Evolutionary conservation across 164 flowering plant genomes (phyloP).

Genomic region (Amborella trichopoda): DNA sequence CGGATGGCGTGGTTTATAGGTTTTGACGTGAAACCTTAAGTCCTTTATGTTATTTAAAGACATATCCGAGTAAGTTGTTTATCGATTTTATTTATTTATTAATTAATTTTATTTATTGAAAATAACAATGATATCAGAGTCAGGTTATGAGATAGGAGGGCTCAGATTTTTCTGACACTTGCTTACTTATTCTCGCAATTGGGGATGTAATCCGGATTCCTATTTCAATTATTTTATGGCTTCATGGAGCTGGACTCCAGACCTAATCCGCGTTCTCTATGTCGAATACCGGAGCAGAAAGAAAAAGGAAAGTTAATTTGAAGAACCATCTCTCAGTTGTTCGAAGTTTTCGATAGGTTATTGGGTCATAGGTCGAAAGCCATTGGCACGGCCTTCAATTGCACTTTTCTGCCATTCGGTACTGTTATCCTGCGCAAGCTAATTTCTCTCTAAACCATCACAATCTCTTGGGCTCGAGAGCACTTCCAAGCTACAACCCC

Average conservation of each 20-base stretch:
- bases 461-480: too few species aligned
- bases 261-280: constrained; percentile 74
- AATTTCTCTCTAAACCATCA: too few species aligned
- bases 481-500: too few species aligned
- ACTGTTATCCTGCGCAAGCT: constrained; percentile 97
- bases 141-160: too few species aligned
- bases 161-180: constrained; percentile 54
- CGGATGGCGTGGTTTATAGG: too few species aligned
- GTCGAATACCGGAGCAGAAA: constrained; percentile 63
- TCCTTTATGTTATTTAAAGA: too few species aligned
- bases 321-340: constrained; percentile 94
- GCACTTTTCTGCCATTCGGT: constrained; percentile 84
- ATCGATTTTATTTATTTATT: too few species aligned
- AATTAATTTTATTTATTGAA: too few species aligned
- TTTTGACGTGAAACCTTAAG: too few species aligned
- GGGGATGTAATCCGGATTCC: constrained; percentile 65
- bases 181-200: constrained; percentile 84
- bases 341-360: constrained; percentile 85
- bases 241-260: constrained; percentile 79
- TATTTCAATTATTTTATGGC: constrained; percentile 68
- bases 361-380: constrained; percentile 95
- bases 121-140: too few species aligned
- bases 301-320: constrained; percentile 71
- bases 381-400: constrained; percentile 75
- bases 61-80: too few species aligned